Base-by-base conservation (phyloP, 1,284 basidiomycete genomes). In the Melampsora allii-populina region DNA sequence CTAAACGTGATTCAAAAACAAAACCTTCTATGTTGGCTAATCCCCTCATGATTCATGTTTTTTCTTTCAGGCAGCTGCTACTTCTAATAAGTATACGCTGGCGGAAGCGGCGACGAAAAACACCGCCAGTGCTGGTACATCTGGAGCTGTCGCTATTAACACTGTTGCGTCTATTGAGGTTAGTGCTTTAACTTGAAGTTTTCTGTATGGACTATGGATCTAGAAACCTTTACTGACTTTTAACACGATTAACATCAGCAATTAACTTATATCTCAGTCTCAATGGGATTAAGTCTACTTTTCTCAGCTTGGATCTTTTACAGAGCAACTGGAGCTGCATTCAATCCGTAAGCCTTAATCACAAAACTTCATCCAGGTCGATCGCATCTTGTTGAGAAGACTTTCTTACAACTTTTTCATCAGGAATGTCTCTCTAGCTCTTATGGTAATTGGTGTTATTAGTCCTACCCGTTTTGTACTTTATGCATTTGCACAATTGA, bases 231-330 rank as follows among this genome's bases (percentile, higher is more conserved):
- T 12, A 42, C 39, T 42, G 39, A 42, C 39, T 42, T 42, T 12
- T 14, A 14, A 42, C 10, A 42, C 10, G 39, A 14, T 42, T 3
- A 42, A 14, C 10, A n/a, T 24, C 27, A 78, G 69, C 69, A 76
- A 29, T 42, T 84, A 50, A 83, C 87, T 77, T 89, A 88, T 81
- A 86, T 88, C 60, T 85, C 88, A 0, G 84, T 85, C 0, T 85
- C 83, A 60, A 87, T 89, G 84, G 89, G 89, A 1, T 81, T 91
- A 67, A 86, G 86, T 69, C 84, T 91, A 48, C 84, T 90, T 60
- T 85, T 88, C 42, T 86, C 86, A 2, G 88, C 87, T 6, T 90
- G 88, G 87, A 81, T 90, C 50, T 91, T 91, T 82, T 91, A 87
- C 81, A 84, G 90, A 36, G 85, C 88, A 63, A 89, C 88, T 0